These are phyloP conservation scores for Tuber indicum DNA, from an alignment of 495 filamentous ascomycete species.

Conservation along the genomic window DNA sequence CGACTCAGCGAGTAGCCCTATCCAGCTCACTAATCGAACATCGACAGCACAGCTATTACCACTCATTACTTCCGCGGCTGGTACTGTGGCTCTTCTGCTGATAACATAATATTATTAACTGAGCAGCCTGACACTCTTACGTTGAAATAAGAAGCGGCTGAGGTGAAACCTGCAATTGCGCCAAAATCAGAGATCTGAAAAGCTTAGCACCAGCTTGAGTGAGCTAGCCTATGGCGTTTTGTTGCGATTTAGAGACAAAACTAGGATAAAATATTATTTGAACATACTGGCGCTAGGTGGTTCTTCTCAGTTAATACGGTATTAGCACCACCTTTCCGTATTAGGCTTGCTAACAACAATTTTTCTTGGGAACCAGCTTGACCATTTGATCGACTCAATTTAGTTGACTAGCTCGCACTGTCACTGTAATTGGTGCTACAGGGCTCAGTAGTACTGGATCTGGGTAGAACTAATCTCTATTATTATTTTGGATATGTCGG, in stretches of 20 bases:
- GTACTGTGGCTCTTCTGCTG: neutral
- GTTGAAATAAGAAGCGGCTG: too few species aligned
- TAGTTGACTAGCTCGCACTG: neutral
- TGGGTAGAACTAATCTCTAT: neutral
- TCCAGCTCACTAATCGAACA: neutral
- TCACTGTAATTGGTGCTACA: neutral
- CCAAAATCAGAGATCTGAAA: too few species aligned
- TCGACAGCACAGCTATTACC: neutral
- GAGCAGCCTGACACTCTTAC: too few species aligned
- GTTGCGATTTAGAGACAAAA: too few species aligned
- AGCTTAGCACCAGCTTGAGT: too few species aligned
- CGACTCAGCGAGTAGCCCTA: neutral
- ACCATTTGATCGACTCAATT: neutral
- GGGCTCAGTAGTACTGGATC: neutral
- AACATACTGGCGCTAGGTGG: too few species aligned
- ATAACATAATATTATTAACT: too few species aligned
- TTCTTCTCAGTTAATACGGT: neutral
- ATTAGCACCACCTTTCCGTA: neutral
- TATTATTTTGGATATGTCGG: neutral
- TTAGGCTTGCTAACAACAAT: neutral
- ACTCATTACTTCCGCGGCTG: neutral
- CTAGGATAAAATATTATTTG: too few species aligned
- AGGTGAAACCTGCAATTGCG: too few species aligned
- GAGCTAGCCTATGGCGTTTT: too few species aligned
- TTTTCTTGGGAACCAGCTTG: neutral